Conservation (phyloP, 2,329 filamentous ascomycete species). For the Apiospora marii region DNA sequence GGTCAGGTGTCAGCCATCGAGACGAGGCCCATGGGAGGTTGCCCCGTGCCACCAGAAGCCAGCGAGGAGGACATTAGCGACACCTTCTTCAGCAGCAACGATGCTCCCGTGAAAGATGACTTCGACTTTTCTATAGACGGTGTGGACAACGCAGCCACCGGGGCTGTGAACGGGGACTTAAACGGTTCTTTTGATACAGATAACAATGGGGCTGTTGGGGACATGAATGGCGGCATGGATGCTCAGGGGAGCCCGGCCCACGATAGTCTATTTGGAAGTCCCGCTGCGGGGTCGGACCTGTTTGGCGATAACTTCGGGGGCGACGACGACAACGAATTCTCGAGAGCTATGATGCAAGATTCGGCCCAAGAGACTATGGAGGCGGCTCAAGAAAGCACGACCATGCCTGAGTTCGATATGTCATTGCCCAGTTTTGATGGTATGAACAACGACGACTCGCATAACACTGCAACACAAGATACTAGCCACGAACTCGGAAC, state of each 20-base stretch:
- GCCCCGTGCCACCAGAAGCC: conserved; percentile 78
- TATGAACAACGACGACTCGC: neutral
- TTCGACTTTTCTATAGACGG: conserved; percentile 44
- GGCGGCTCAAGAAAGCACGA: conserved; percentile 47
- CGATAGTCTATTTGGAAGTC: conserved; percentile 82
- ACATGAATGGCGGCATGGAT: conserved; percentile 47
- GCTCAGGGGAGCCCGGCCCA: conserved; percentile 74
- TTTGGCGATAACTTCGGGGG: conserved; percentile 88
- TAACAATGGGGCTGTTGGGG: conserved; percentile 35
- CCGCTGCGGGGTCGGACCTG: conserved; percentile 73
- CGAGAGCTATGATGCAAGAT: conserved; percentile 68
- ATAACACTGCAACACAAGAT: neutral
- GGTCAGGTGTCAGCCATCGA: conserved; percentile 91
- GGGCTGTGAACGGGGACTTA: conserved; percentile 36
- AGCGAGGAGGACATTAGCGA: conserved; percentile 66
- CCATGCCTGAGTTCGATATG: conserved; percentile 28
- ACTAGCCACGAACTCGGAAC: neutral
- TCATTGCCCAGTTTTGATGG: conserved; percentile 25
- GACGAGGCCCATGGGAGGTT: conserved; percentile 77
- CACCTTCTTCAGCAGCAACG: conserved; percentile 81
- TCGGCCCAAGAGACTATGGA: conserved; percentile 45
- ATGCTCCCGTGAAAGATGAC: conserved; percentile 62
- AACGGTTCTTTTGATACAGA: conserved; percentile 34
- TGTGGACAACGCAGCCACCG: conserved; percentile 47
- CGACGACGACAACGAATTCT: conserved; percentile 87